These are phyloP conservation scores for Agroathelia rolfsii DNA, from an alignment of 1,284 basidiomycete genomes.

Conservation along the genomic window DNA sequence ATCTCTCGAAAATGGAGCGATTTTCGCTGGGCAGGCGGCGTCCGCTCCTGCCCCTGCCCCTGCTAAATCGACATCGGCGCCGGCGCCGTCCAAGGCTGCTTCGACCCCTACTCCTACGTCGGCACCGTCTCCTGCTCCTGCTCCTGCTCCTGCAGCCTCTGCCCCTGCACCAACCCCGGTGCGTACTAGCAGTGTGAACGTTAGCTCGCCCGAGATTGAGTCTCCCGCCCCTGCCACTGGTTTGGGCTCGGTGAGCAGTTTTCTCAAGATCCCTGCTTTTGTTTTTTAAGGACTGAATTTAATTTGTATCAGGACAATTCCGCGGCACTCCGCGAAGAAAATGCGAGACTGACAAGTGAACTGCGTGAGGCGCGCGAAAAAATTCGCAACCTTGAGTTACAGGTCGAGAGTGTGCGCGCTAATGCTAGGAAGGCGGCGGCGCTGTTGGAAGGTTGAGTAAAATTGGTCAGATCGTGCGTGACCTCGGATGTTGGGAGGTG, in stretches of 20 bases:
- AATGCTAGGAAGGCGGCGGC: conserved; percentile 73
- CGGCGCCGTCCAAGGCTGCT: conserved; percentile 21
- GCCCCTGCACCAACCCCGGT: too few relatives aligned
- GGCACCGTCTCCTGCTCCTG: too few relatives aligned
- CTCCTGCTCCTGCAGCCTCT: too few relatives aligned
- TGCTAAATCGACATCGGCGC: conserved; percentile 28
- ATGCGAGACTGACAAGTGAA: conserved; percentile 48
- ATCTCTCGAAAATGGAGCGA: conserved; percentile 48
- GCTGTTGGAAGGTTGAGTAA: too few relatives aligned
- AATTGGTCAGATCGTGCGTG: too few relatives aligned
- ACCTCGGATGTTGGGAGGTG: too few relatives aligned
- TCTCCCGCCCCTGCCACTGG: too few relatives aligned
- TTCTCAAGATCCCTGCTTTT: conserved; percentile 4
- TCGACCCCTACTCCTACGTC: too few relatives aligned
- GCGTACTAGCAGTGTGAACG: too few relatives aligned
- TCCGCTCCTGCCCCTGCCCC: conserved; percentile 46
- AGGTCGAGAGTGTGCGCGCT: conserved; percentile 69
- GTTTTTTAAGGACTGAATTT: conserved; percentile 2
- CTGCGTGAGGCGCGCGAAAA: conserved; percentile 69
- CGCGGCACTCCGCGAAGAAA: conserved; percentile 41
- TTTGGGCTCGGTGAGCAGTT: too few relatives aligned
- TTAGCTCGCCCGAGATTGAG: too few relatives aligned
- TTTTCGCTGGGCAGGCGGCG: conserved; percentile 25
- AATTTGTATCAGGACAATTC: conserved; percentile 13
- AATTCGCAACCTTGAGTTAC: conserved; percentile 73